Conservation (phyloP, 176 grass and related monocot species). For the Oryza officinalis region DNA sequence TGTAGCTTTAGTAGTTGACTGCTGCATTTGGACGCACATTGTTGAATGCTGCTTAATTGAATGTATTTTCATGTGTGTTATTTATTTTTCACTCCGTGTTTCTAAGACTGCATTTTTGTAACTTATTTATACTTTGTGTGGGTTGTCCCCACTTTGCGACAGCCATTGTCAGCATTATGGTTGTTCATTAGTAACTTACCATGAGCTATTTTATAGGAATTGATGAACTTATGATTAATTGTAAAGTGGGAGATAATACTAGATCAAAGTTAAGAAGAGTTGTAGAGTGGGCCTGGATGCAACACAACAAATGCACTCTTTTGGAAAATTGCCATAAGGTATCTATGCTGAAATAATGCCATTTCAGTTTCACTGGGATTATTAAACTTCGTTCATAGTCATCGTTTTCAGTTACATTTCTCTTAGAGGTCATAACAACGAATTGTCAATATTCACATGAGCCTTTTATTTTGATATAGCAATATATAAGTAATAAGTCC, state of each 20-base stretch:
- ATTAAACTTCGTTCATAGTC: not conserved
- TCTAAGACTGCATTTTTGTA: not conserved
- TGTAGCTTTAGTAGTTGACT: not conserved
- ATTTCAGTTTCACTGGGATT: conserved; percentile 3
- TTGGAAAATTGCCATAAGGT: conserved; percentile 38
- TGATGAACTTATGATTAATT: conserved; percentile 28
- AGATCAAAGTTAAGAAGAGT: conserved; percentile 63
- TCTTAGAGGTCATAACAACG: not conserved
- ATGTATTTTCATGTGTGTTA: not conserved
- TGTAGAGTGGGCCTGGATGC: conserved; percentile 50
- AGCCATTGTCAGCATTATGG: not conserved
- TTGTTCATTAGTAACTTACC: conserved; percentile 4
- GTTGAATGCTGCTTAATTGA: not conserved
- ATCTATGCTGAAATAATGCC: conserved; percentile 14
- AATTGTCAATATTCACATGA: not conserved
- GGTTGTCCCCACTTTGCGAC: not conserved
- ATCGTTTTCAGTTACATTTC: not conserved
- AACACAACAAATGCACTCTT: conserved; percentile 30
- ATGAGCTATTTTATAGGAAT: conserved; percentile 37
- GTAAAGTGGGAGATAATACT: conserved; percentile 43
- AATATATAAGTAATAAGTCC: not conserved
- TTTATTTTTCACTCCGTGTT: not conserved
- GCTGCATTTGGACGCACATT: not conserved
- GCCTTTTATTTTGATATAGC: not conserved
- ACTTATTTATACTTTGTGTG: not conserved